These are phyloP conservation scores for Medicago ruthenica DNA, from an alignment of 306 rosid species.

Conservation along the genomic window DNA sequence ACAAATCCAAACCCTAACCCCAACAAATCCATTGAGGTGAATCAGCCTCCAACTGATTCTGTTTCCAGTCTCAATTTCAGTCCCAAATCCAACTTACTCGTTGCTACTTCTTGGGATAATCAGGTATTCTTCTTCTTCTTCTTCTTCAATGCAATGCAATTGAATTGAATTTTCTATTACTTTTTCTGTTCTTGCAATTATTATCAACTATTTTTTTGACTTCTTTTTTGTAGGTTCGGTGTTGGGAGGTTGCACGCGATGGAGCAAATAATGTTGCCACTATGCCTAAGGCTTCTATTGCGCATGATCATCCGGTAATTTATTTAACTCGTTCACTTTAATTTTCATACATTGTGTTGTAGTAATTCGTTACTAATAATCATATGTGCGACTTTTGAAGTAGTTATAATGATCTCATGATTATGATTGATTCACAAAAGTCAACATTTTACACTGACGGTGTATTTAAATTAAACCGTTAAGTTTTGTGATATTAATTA, in stretches of 20 bases:
- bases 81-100: constrained; percentile 82
- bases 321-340: neutral
- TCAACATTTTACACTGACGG: too few relatives aligned
- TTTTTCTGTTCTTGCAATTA: neutral
- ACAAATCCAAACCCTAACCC: constrained; percentile 63
- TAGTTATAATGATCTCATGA: too few relatives aligned
- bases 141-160: neutral
- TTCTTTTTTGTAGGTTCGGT: constrained; percentile 64
- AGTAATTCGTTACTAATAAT: too few relatives aligned
- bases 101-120: constrained; percentile 95
- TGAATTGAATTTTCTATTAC: neutral
- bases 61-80: constrained; percentile 86
- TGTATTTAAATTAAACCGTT: too few relatives aligned
- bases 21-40: constrained; percentile 76
- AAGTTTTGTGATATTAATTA: too few relatives aligned
- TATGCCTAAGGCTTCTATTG: constrained; percentile 82
- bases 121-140: constrained; percentile 55
- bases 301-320: constrained; percentile 87
- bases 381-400: too few relatives aligned
- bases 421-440: too few relatives aligned
- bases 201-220: neutral
- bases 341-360: too few relatives aligned
- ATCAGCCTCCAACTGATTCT: constrained; percentile 86
- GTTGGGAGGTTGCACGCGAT: constrained; percentile 86
- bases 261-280: constrained; percentile 62